phyloP scores from a whole-genome alignment of 2,329 filamentous ascomycete genomes.

The Colletotrichum sansevieriae region DNA sequence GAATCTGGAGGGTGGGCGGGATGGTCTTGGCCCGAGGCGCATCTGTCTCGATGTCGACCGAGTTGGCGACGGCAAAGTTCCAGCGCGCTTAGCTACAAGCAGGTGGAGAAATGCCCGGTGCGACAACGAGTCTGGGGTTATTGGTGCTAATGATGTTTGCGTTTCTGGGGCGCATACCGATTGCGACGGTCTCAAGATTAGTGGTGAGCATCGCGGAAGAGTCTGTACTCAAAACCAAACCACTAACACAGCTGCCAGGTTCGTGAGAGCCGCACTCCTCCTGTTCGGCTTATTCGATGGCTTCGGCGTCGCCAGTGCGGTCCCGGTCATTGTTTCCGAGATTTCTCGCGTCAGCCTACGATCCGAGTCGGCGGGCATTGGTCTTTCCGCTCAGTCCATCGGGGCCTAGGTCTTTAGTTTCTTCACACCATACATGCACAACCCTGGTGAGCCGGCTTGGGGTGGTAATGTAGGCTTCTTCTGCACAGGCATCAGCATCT shows the following conservation, averaged over 20 bases:
- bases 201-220: too few species aligned
- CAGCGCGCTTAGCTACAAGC: constrained; percentile 20
- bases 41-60: constrained; percentile 36
- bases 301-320: too few species aligned
- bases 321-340: too few species aligned
- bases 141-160: too few species aligned
- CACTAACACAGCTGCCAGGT: too few species aligned
- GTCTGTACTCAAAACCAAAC: too few species aligned
- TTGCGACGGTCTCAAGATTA: background rate
- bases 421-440: constrained; percentile 31
- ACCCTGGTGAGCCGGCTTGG: constrained; percentile 42
- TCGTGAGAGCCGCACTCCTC: too few species aligned
- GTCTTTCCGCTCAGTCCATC: constrained; percentile 2
- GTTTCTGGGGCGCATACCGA: background rate
- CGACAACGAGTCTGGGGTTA: too few species aligned
- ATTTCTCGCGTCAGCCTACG: too few species aligned
- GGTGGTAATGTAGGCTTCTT: constrained; percentile 42
- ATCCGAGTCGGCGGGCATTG: background rate
- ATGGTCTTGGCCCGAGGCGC: constrained; percentile 48
- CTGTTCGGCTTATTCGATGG: too few species aligned
- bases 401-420: constrained; percentile 10
- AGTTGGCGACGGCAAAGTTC: constrained; percentile 43
- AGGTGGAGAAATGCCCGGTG: background rate
- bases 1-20: constrained; percentile 42
- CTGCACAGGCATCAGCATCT: constrained; percentile 9